Evolutionary conservation across 768 basidiomycete genomes (phyloP), one percentile per base, ranked within the genome.

Genomic region (Rhizopogon rudus): DNA sequence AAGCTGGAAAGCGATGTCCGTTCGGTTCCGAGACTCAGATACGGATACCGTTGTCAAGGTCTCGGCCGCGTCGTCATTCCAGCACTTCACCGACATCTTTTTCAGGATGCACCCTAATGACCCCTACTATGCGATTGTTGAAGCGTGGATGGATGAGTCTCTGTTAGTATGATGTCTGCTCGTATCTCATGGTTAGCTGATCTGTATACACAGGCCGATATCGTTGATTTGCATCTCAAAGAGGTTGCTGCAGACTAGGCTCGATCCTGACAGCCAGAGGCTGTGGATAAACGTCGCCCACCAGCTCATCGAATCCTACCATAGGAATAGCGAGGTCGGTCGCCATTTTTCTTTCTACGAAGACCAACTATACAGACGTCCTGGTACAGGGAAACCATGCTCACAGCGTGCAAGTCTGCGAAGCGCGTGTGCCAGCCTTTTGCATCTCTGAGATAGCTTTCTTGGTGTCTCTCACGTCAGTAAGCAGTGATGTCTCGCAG

Each of bases 391-490:
- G 64, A 29, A 70, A 74, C 17, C 74, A 79, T 50, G 74, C 79
- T 28, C 77, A 72, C 60, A 69, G 73, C 0, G 67, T 88, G 43
- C 86, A 84, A 58, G 63, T 74, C 7, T 75, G 79, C 54, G 63
- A 76, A 6, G 72, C 71, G 7, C 86, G 87, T 37, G 69, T 82
- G 3, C 77, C 86, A 1, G 82, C 86, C 3, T 82, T 93, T 60
- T 78, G 79, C 1, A 65, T 92, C 10, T 77, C 80, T 2, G 91
- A 93, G 67, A 84, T 91, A 40, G 81, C 87, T 0, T 83, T 89
- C 60, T 75, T 90, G 5, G 82, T 88, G 12, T 78, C 84, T 0
- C 70, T 93, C 51, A 83, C 87, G 2, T 88, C 90, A 5, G 80
- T 81, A 3, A 86, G 87, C 52, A 82, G 76, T 45, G 75, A 75